phyloP scores from a whole-genome alignment of 106 monocot species.

The Ottelia alismoides region DNA sequence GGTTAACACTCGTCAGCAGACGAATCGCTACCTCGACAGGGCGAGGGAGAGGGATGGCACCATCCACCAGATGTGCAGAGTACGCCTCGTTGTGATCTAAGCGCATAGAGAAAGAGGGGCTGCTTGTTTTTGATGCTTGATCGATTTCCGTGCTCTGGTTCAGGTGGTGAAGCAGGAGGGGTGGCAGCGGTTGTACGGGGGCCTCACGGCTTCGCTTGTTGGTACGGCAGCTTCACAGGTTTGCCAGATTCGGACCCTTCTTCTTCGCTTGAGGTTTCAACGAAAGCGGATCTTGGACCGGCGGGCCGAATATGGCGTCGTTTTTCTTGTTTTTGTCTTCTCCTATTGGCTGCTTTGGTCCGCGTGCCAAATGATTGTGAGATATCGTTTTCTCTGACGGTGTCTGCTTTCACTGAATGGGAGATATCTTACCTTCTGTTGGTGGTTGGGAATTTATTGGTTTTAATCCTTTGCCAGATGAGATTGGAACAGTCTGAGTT shows the following conservation, averaged over 20 bases:
- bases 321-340: background rate
- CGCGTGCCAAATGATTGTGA: slow-evolving; percentile 1
- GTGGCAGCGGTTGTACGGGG: slow-evolving; percentile 74
- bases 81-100: too few species aligned
- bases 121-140: background rate
- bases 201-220: slow-evolving; percentile 63
- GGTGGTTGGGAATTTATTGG: too few species aligned
- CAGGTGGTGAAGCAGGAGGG: slow-evolving; percentile 82
- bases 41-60: slow-evolving; percentile 33
- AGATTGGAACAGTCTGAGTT: too few species aligned
- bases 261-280: too few species aligned
- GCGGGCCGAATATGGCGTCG: background rate
- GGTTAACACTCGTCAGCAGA: slow-evolving; percentile 88
- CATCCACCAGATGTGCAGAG: slow-evolving; percentile 49
- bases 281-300: too few species aligned
- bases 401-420: too few species aligned
- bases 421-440: too few species aligned
- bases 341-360: background rate
- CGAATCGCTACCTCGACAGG: slow-evolving; percentile 59
- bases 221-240: slow-evolving; percentile 96
- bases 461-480: too few species aligned
- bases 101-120: too few species aligned
- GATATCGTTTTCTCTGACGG: background rate
- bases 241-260: background rate
- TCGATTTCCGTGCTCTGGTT: background rate